A percentile compares a stretch with the other conserved stretches of the same genome.
Evolutionary conservation across 257 asterid genomes (phyloP).

Genomic region (Cinchona pubescens): DNA sequence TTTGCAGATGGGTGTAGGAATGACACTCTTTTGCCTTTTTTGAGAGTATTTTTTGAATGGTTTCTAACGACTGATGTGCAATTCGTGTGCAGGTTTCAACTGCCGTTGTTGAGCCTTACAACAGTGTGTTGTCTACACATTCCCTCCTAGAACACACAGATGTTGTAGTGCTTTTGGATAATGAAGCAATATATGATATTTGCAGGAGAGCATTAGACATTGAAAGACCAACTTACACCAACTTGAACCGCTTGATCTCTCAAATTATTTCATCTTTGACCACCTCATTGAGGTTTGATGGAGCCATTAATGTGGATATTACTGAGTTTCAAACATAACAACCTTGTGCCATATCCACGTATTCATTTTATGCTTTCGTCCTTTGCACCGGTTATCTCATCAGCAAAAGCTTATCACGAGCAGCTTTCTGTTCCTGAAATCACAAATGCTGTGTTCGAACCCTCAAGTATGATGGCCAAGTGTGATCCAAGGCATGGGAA

Average conservation of each 20-base stretch:
- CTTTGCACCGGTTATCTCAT: slow-evolving; percentile 23
- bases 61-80: background rate
- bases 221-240: slow-evolving; percentile 21
- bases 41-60: background rate
- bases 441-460: slow-evolving; percentile 20
- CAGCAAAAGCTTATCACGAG: slow-evolving; percentile 25
- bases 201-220: slow-evolving; percentile 24
- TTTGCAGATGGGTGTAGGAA: background rate
- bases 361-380: slow-evolving; percentile 26
- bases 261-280: slow-evolving; percentile 22
- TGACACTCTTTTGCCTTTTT: slow-evolving; percentile 1
- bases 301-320: slow-evolving; percentile 18
- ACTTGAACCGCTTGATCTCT: slow-evolving; percentile 23
- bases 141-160: slow-evolving; percentile 23
- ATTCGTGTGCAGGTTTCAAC: slow-evolving; percentile 19
- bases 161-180: slow-evolving; percentile 23
- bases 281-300: slow-evolving; percentile 23
- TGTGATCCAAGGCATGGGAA: slow-evolving; percentile 24
- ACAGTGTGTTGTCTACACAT: slow-evolving; percentile 21
- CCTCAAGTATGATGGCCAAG: slow-evolving; percentile 24
- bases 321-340: slow-evolving; percentile 25
- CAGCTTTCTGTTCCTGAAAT: slow-evolving; percentile 21
- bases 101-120: slow-evolving; percentile 25
- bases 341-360: slow-evolving; percentile 24
- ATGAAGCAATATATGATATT: slow-evolving; percentile 24